Evolutionary conservation across 768 basidiomycete genomes (phyloP).

Genomic region (Boletus speciosus): DNA sequence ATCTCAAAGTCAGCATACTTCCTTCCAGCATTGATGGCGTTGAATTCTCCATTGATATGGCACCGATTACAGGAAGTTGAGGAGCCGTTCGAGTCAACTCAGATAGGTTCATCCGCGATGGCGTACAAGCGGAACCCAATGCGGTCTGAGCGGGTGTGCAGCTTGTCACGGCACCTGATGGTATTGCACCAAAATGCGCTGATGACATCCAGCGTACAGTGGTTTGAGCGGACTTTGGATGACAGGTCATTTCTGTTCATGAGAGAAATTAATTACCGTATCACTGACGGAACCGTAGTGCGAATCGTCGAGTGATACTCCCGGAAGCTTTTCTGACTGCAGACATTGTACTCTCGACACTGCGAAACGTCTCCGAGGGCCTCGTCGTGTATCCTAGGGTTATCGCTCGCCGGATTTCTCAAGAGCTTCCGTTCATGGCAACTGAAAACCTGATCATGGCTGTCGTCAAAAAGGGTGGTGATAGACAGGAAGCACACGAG

Average conservation of each 20-base stretch:
- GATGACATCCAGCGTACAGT: constrained; percentile 93
- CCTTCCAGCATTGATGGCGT: neutral
- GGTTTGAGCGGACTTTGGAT: constrained; percentile 98
- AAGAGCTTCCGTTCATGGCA: constrained; percentile 99
- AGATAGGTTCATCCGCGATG: constrained; percentile 97
- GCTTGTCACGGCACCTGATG: constrained; percentile 94
- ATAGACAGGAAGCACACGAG: constrained; percentile 96
- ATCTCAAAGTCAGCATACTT: constrained; percentile 64
- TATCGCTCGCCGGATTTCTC: constrained; percentile 84
- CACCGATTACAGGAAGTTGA: constrained; percentile 72
- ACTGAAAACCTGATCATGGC: constrained; percentile 99
- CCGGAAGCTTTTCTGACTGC: constrained; percentile 97
- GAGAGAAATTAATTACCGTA: neutral
- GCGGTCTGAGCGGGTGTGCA: constrained; percentile 97
- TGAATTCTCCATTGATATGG: constrained; percentile 3
- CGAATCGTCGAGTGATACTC: constrained; percentile 93
- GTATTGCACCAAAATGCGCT: constrained; percentile 92
- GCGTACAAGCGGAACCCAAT: constrained; percentile 99
- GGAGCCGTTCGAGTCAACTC: constrained; percentile 98
- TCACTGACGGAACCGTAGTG: constrained; percentile 45
- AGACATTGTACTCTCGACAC: constrained; percentile 91
- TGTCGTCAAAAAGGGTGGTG: constrained; percentile 90
- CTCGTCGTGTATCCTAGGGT: constrained; percentile 99
- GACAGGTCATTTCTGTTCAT: constrained; percentile 59
- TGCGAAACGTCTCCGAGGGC: constrained; percentile 96